Percentiles rank a stretch among this genome's conserved stretches.
Evolutionary conservation across 495 filamentous ascomycete species (phyloP).

Genomic region (Penicillium argentinense): DNA sequence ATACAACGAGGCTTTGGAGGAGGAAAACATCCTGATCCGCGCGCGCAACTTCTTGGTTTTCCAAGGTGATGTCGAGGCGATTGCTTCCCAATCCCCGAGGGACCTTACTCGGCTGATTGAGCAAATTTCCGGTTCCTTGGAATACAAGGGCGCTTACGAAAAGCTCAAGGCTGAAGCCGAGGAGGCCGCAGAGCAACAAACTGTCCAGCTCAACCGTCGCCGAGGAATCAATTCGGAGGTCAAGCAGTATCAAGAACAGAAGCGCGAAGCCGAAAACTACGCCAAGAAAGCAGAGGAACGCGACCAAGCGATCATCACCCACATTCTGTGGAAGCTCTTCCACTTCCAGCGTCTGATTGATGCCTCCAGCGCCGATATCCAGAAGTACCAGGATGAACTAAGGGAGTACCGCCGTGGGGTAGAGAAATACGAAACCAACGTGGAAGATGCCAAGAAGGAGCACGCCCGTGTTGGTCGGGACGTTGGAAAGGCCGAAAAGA

Average conservation of each 20-base stretch:
- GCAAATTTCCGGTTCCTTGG: conserved; percentile 94
- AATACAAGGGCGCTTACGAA: conserved; percentile 96
- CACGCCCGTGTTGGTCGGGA: conserved; percentile 78
- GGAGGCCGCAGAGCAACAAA: conserved; percentile 83
- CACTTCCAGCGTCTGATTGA: conserved; percentile 94
- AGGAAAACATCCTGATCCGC: conserved; percentile 96
- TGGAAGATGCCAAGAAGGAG: conserved; percentile 85
- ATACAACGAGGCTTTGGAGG: conserved; percentile 91
- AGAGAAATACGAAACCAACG: conserved; percentile 76
- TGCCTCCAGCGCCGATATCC: conserved; percentile 84
- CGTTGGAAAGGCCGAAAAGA: conserved; percentile 76
- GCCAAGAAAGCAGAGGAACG: conserved; percentile 83
- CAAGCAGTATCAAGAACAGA: conserved; percentile 95
- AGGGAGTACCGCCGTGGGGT: conserved; percentile 90
- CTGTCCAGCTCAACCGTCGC: conserved; percentile 79
- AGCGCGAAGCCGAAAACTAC: conserved; percentile 91
- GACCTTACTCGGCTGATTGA: conserved; percentile 96
- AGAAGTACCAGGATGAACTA: conserved; percentile 91
- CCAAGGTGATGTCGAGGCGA: conserved; percentile 98
- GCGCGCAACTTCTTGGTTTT: conserved; percentile 98
- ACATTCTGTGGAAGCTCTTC: conserved; percentile 95
- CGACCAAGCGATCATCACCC: conserved; percentile 89
- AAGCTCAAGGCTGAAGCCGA: conserved; percentile 80
- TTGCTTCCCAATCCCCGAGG: conserved; percentile 87
- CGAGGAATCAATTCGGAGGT: conserved; percentile 97